These are phyloP conservation scores for Solanum corneliomulleri DNA, from an alignment of 257 asterid species.

Conservation along the genomic window DNA sequence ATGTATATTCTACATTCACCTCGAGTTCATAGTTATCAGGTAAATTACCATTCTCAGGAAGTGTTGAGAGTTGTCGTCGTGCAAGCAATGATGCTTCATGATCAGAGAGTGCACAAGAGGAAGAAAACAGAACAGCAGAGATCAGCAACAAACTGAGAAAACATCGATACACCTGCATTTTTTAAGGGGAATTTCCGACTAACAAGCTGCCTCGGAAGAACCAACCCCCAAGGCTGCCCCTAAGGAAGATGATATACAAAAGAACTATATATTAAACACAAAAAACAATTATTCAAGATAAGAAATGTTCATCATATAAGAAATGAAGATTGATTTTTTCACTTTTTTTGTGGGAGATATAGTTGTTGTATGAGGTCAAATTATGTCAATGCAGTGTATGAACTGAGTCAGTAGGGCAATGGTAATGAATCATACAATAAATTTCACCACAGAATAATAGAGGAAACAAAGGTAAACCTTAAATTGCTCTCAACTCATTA, in stretches of 20 bases:
- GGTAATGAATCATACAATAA: not conserved
- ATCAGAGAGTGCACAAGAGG: constrained; percentile 5
- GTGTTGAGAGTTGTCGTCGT: constrained; percentile 8
- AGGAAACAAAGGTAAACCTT: not conserved
- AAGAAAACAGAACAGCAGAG: not conserved
- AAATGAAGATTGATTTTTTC: not conserved
- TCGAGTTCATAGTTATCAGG: not conserved
- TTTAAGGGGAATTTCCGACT: not conserved
- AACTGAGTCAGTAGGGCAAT: not conserved
- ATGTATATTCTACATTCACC: not conserved
- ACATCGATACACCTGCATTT: not conserved
- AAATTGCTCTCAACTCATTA: not conserved
- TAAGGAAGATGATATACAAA: not conserved
- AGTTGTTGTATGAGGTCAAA: not conserved
- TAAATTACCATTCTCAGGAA: constrained; percentile 7
- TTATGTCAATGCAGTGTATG: not conserved
- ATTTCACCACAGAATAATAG: not conserved
- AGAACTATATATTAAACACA: not conserved
- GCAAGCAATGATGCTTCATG: constrained; percentile 4
- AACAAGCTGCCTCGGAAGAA: not conserved
- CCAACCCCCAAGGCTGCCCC: not conserved
- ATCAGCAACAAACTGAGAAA: not conserved
- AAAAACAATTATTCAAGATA: not conserved
- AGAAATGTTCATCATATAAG: not conserved
- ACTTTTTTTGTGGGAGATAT: not conserved